Conservation (phyloP, 257 asterid species). For the Ilex aquifolium region DNA sequence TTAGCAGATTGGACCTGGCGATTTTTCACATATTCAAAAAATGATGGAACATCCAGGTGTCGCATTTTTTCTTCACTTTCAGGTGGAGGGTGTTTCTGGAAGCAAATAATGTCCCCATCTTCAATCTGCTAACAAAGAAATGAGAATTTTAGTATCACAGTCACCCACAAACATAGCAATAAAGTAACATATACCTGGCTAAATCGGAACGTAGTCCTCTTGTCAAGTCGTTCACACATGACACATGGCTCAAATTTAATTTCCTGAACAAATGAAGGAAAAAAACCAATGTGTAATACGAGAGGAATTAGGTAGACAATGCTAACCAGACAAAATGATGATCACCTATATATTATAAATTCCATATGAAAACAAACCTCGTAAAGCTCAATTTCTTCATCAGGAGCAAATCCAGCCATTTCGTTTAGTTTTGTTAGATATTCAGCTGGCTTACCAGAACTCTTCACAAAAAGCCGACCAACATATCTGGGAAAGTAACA, state of each 20-base stretch:
- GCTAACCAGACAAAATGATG: neutral
- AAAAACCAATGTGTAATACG: neutral
- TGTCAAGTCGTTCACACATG: conserved; percentile 94
- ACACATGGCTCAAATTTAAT: conserved; percentile 88
- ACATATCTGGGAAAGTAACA: conserved; percentile 51
- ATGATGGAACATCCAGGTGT: conserved; percentile 80
- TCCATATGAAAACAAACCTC: conserved; percentile 53
- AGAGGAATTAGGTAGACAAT: neutral
- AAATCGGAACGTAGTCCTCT: conserved; percentile 57
- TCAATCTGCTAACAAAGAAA: conserved; percentile 50
- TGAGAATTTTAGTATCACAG: neutral
- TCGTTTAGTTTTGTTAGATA: conserved; percentile 61
- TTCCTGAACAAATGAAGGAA: conserved; percentile 44
- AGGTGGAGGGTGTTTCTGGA: conserved; percentile 60
- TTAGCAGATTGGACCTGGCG: conserved; percentile 64
- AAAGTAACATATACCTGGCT: conserved; percentile 56
- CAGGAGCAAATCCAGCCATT: conserved; percentile 88
- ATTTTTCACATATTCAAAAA: conserved; percentile 83
- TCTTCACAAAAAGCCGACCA: conserved; percentile 80
- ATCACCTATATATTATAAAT: neutral
- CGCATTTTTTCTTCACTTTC: conserved; percentile 64
- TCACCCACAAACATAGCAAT: neutral
- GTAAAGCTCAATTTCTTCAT: conserved; percentile 84
- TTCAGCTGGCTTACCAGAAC: conserved; percentile 68
- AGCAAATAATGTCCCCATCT: conserved; percentile 98